These are phyloP conservation scores for Colletotrichum neosansevieriae DNA, from an alignment of 2,329 filamentous ascomycete species.

Conservation along the genomic window DNA sequence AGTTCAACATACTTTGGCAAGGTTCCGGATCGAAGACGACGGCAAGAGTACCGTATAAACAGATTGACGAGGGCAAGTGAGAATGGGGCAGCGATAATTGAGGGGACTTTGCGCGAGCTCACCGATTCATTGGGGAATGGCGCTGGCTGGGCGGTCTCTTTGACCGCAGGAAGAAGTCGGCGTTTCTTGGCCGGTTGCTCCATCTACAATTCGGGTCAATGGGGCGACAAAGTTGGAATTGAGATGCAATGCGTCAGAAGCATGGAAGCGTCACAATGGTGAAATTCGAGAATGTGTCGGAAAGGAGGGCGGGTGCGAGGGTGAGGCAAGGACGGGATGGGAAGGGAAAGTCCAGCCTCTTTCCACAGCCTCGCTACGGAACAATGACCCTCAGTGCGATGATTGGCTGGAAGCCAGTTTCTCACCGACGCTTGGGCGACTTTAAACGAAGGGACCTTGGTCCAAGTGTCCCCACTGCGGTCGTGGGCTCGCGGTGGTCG, in stretches of 20 bases:
- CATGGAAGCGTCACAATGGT: conserved; percentile 17
- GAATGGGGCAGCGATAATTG: not conserved
- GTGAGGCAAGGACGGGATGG: not conserved
- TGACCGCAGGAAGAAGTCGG: conserved; percentile 36
- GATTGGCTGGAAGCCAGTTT: not conserved
- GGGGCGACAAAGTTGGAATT: conserved; percentile 16
- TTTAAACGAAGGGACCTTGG: too few species aligned
- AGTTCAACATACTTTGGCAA: conserved; percentile 13
- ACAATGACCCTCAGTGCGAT: not conserved
- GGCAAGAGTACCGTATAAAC: not conserved
- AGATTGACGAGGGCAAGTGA: too few species aligned
- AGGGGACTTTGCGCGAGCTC: conserved; percentile 37
- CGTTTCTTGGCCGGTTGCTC: conserved; percentile 42
- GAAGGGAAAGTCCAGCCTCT: too few species aligned
- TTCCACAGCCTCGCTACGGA: too few species aligned
- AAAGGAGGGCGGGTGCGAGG: not conserved
- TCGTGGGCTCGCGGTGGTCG: too few species aligned
- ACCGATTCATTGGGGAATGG: conserved; percentile 39
- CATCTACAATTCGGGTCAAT: conserved; percentile 38
- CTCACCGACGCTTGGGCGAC: not conserved
- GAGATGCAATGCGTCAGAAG: not conserved
- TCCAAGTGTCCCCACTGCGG: too few species aligned
- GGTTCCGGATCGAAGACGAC: not conserved
- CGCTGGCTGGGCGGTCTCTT: conserved; percentile 32
- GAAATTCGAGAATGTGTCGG: not conserved